A percentile compares a stretch with the other conserved stretches of the same genome.
phyloP scores from a whole-genome alignment of 139 green algal genomes.

The Chlorella sp. region DNA sequence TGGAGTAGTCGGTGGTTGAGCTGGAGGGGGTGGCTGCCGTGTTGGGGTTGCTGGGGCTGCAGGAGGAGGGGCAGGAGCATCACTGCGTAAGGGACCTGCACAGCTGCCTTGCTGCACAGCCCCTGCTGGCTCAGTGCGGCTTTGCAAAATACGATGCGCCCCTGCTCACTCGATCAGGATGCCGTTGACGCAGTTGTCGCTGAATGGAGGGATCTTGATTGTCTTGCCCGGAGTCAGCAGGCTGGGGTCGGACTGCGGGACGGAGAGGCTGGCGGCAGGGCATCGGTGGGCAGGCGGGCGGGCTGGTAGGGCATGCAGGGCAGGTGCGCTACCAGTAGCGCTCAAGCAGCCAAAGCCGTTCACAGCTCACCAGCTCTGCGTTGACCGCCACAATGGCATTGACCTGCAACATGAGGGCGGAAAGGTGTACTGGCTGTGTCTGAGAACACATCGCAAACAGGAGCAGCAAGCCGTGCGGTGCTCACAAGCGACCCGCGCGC shows the following conservation, averaged over 20 bases:
- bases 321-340: too few species aligned
- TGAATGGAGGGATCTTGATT: constrained; percentile 7
- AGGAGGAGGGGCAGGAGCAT: neutral
- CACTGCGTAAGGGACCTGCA: too few species aligned
- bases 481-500: too few species aligned
- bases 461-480: too few species aligned
- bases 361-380: constrained; percentile 15
- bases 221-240: constrained; percentile 19
- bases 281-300: neutral
- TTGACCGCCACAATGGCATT: constrained; percentile 10
- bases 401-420: neutral
- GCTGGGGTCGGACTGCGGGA: neutral
- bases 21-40: neutral
- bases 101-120: too few species aligned
- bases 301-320: too few species aligned
- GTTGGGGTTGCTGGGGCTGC: neutral
- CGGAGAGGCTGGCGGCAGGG: neutral
- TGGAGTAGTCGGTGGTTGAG: neutral
- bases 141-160: neutral
- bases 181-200: neutral
- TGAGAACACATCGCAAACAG: too few species aligned
- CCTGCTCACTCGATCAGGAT: neutral
- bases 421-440: too few species aligned
- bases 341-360: too few species aligned
- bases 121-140: too few species aligned